phyloP scores from a whole-genome alignment of 495 filamentous ascomycete species.

The Xylaria nigripes region DNA sequence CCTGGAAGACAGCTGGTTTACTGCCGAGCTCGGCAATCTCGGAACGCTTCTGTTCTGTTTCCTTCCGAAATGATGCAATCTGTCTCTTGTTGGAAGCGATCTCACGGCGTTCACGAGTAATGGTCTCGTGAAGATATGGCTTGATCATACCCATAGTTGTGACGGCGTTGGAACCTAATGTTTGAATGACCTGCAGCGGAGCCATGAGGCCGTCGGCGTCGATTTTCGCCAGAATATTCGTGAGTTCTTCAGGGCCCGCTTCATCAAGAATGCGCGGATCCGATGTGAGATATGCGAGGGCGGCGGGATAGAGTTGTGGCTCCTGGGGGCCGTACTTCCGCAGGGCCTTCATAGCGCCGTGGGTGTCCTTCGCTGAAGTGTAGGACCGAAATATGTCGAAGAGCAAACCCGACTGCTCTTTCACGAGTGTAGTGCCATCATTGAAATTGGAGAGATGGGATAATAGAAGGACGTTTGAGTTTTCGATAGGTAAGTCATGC shows the following conservation, averaged over 20 bases:
- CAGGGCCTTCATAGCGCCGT: conserved; percentile 79
- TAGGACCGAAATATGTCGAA: conserved; percentile 98
- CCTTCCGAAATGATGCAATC: conserved; percentile 74
- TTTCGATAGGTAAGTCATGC: conserved; percentile 73
- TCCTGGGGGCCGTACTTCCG: conserved; percentile 87
- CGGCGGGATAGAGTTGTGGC: conserved; percentile 87
- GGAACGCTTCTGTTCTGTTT: conserved; percentile 68
- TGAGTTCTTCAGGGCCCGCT: conserved; percentile 74
- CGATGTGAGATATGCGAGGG: conserved; percentile 87
- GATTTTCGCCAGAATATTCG: conserved; percentile 74
- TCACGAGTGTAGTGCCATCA: conserved; percentile 84
- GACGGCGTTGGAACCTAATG: conserved; percentile 54
- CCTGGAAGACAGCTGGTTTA: conserved; percentile 84
- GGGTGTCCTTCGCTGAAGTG: conserved; percentile 85
- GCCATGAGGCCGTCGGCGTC: conserved; percentile 89
- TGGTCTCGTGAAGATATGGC: conserved; percentile 78
- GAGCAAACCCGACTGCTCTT: conserved; percentile 83
- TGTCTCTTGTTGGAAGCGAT: conserved; percentile 75
- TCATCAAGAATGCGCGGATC: conserved; percentile 73
- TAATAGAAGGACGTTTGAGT: conserved; percentile 85
- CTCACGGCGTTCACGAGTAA: conserved; percentile 78
- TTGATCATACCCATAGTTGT: conserved; percentile 97
- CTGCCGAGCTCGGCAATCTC: conserved; percentile 68
- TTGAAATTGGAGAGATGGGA: conserved; percentile 86
- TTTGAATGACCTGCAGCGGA: conserved; percentile 92